Conservation (phyloP, 331 rosid genomes). For the Saraca asoca region DNA sequence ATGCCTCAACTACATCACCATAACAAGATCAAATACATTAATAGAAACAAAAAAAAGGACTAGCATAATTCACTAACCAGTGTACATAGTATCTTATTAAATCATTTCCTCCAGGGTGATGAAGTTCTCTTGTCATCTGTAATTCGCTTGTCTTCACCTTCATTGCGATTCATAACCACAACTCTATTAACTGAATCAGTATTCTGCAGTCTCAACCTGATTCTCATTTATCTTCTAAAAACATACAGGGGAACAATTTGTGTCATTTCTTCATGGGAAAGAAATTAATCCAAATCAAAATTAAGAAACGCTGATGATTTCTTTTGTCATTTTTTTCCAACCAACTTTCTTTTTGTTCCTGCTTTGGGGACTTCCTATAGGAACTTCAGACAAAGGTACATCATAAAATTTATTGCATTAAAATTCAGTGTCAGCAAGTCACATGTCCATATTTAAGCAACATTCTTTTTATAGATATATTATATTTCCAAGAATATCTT, state of each 20-base stretch:
- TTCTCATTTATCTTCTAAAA: slow-evolving; percentile 28
- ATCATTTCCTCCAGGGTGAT: slow-evolving; percentile 16
- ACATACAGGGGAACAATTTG: background rate
- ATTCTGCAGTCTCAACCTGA: slow-evolving; percentile 28
- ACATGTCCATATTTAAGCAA: background rate
- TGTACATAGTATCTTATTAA: slow-evolving; percentile 9
- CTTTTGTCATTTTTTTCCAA: background rate
- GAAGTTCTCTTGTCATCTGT: slow-evolving; percentile 19
- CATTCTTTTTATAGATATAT: background rate
- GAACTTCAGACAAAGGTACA: background rate
- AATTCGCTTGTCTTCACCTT: slow-evolving; percentile 32
- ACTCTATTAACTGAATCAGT: slow-evolving; percentile 33
- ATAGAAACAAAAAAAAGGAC: background rate
- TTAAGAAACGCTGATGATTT: slow-evolving; percentile 10
- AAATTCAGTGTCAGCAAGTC: slow-evolving; percentile 3
- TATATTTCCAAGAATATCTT: background rate
- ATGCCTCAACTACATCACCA: background rate
- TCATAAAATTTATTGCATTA: background rate
- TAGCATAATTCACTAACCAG: slow-evolving; percentile 11
- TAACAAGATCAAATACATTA: slow-evolving; percentile 4
- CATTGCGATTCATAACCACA: slow-evolving; percentile 35
- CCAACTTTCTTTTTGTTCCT: background rate
- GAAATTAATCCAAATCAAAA: slow-evolving; percentile 24
- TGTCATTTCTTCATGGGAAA: slow-evolving; percentile 1
- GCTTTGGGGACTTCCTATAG: slow-evolving; percentile 7